phyloP scores from a whole-genome alignment of 345 rosid genomes.

The Lagerstroemia speciosa region DNA sequence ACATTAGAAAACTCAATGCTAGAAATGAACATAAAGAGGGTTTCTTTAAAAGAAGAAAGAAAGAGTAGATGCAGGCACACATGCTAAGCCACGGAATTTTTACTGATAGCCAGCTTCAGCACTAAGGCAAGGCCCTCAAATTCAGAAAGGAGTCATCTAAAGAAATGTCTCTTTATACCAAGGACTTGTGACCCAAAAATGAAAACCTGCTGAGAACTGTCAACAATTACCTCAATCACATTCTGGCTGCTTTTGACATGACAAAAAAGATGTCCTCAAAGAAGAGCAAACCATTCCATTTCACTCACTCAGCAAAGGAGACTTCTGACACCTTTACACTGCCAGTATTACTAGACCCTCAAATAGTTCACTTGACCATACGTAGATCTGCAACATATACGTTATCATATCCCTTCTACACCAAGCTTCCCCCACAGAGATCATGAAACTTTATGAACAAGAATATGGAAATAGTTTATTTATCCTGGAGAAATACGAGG shows the following conservation, averaged over 20 bases:
- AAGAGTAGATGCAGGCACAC: neutral
- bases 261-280: neutral
- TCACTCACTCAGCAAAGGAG: neutral
- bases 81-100: neutral
- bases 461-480: neutral
- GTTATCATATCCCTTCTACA: neutral
- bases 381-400: neutral
- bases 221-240: neutral
- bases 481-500: neutral
- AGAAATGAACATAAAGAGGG: neutral
- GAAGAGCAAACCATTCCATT: neutral
- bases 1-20: neutral
- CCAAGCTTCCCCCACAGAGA: neutral
- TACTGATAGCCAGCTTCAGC: neutral
- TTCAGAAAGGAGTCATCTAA: neutral
- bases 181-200: neutral
- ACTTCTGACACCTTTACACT: neutral
- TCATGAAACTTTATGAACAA: neutral
- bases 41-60: neutral
- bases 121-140: neutral
- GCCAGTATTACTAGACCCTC: neutral
- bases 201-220: neutral
- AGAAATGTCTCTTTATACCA: neutral
- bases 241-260: neutral
- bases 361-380: neutral